Conservation (phyloP, 2,329 filamentous ascomycete genomes). For the Cryphonectria radicalis region DNA sequence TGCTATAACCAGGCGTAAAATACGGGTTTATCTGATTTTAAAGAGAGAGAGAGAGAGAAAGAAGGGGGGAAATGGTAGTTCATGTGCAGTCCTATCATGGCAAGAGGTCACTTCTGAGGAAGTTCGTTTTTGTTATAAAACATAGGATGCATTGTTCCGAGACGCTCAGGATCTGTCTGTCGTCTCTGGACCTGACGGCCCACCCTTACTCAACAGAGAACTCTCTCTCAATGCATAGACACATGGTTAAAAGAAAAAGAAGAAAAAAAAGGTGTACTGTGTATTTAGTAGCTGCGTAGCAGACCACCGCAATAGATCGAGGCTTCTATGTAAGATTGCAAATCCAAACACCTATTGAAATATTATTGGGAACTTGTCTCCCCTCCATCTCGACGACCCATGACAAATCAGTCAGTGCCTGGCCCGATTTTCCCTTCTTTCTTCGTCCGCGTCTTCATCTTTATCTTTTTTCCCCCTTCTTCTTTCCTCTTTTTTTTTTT, state of each 20-base stretch:
- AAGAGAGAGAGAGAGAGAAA: neutral
- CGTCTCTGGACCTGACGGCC: neutral
- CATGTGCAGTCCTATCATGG: neutral
- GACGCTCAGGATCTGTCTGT: neutral
- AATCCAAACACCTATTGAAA: neutral
- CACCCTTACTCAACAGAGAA: neutral
- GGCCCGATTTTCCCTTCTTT: neutral
- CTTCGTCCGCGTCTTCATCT: too few relatives aligned
- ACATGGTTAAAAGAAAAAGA: neutral
- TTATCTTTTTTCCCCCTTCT: too few relatives aligned
- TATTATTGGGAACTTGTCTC: too few relatives aligned
- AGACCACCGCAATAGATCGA: neutral
- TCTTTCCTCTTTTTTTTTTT: neutral
- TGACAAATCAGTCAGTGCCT: neutral
- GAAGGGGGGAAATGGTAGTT: neutral
- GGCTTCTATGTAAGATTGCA: neutral
- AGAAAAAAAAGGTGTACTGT: neutral
- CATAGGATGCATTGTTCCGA: neutral
- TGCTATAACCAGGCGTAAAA: neutral
- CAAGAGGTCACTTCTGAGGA: neutral
- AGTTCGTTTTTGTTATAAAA: neutral
- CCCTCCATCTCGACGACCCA: too few relatives aligned
- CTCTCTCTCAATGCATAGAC: neutral
- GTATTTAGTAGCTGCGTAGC: neutral
- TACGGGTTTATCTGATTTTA: neutral